Conservation (phyloP, 345 rosid genomes). For the Salix arbutifolia region DNA sequence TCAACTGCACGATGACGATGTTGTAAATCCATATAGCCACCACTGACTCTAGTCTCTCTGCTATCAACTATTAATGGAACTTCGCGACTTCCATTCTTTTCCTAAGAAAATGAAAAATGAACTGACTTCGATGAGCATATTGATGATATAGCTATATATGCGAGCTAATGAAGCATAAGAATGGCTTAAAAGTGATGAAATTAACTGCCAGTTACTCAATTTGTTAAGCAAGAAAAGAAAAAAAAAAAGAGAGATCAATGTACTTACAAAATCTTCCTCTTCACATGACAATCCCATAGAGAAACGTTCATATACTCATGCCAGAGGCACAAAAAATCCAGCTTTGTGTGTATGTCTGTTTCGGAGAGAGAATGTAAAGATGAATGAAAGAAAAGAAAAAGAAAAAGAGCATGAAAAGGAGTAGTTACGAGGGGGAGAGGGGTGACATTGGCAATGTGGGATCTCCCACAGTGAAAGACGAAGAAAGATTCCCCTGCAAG, state of each 20-base stretch:
- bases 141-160: neutral
- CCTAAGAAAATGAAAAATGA: conserved; percentile 13
- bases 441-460: conserved; percentile 36
- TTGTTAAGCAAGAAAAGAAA: neutral
- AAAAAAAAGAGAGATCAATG: neutral
- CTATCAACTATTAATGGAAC: conserved; percentile 20
- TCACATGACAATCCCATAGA: conserved; percentile 38
- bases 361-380: conserved; percentile 3
- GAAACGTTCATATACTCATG: conserved; percentile 22
- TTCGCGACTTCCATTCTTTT: conserved; percentile 21
- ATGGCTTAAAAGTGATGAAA: neutral
- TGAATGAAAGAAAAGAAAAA: conserved; percentile 1
- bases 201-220: neutral
- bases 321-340: conserved; percentile 28
- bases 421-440: conserved; percentile 12
- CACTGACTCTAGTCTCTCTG: conserved; percentile 10
- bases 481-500: conserved; percentile 31
- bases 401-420: conserved; percentile 38
- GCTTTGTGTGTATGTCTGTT: conserved; percentile 11
- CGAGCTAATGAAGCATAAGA: neutral
- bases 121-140: neutral
- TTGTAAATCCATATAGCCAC: conserved; percentile 22
- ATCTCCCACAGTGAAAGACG: conserved; percentile 36
- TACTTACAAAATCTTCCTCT: conserved; percentile 31
- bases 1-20: conserved; percentile 22